These are phyloP conservation scores for Rosa hybrid DNA, from an alignment of 331 rosid genomes.

Conservation along the genomic window DNA sequence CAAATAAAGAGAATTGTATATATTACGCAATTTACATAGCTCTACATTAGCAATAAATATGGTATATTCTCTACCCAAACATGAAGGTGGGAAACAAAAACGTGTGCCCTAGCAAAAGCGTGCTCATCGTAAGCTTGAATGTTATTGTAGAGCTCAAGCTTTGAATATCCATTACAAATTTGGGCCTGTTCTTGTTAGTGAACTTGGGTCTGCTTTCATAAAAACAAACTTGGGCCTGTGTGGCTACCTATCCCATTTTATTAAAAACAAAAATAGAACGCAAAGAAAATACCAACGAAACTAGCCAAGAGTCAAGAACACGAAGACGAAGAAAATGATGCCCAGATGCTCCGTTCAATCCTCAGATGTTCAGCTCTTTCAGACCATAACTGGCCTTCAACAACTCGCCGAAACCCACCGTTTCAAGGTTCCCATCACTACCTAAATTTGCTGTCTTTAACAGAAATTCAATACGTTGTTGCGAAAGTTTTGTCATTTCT, in stretches of 20 bases:
- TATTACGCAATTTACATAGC: too few relatives aligned
- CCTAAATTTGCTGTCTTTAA: not conserved
- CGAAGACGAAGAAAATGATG: slow-evolving; percentile 32
- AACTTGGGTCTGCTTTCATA: too few relatives aligned
- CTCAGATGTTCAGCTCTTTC: slow-evolving; percentile 41
- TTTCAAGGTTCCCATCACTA: slow-evolving; percentile 52
- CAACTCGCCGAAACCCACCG: slow-evolving; percentile 65
- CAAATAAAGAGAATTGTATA: too few relatives aligned
- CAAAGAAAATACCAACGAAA: not conserved
- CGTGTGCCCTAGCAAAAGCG: too few relatives aligned
- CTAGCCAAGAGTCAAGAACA: not conserved
- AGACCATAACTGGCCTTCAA: slow-evolving; percentile 60
- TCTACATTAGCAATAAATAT: too few relatives aligned
- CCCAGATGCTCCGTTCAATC: slow-evolving; percentile 51
- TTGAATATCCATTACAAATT: too few relatives aligned
- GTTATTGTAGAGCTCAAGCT: too few relatives aligned
- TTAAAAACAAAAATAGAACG: not conserved
- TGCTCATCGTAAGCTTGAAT: too few relatives aligned
- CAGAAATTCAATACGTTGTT: not conserved
- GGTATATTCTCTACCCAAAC: too few relatives aligned
- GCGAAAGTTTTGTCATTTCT: not conserved
- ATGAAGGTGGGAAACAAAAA: too few relatives aligned
- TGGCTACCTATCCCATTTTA: not conserved
- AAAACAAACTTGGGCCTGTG: not conserved
- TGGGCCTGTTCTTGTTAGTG: too few relatives aligned